Evolutionary conservation across 2,329 filamentous ascomycete species (phyloP), one percentile per base, ranked within the genome.

Genomic region (Verticillium alfalfae): DNA sequence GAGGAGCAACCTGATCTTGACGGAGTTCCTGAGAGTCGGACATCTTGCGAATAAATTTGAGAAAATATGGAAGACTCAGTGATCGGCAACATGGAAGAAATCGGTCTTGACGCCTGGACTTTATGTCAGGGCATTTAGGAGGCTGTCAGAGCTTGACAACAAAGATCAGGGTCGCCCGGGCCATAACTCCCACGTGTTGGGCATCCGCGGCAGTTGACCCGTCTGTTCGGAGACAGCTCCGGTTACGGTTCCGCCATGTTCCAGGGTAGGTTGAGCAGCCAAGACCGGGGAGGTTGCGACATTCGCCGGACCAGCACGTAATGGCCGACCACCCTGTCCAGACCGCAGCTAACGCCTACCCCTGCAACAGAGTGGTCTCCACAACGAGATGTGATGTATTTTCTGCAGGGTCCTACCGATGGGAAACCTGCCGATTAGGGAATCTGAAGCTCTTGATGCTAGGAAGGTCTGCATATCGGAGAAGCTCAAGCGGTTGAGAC

Each of bases 231-330:
- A n/a, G n/a, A 52, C 45, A 52, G 45, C 10, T 52, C 45, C 45
- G 45, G 45, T 52, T 26, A 18, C 45, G 45, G 45, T 26, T 9
- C 45, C 18, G 45, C 18, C 18, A 18, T 52, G 22, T n/a, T 18
- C 45, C 45, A 52, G n/a, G n/a, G 45, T 52, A 52, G 45, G 16
- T 26, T 10, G 45, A 13, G 13, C 12, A 12, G 45, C 10, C 45
- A 38, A 57, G 57, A 34, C 38, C 31, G 45, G 38, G 57, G 57
- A 41, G 41, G 57, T 58, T 58, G 57, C 57, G 57, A 58, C 38
- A 45, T 58, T 12, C 18, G 57, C 38, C 22, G 16, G 38, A 26
- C 5, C 38, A 58, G 57, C 57, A 58, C 57, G 57, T 45, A 41
- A 58, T 58, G 57, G 45, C 39, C 37, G 57, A 45, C 8, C 39